phyloP scores from a whole-genome alignment of 2,329 filamentous ascomycete species.

The Fusarium hostae region DNA sequence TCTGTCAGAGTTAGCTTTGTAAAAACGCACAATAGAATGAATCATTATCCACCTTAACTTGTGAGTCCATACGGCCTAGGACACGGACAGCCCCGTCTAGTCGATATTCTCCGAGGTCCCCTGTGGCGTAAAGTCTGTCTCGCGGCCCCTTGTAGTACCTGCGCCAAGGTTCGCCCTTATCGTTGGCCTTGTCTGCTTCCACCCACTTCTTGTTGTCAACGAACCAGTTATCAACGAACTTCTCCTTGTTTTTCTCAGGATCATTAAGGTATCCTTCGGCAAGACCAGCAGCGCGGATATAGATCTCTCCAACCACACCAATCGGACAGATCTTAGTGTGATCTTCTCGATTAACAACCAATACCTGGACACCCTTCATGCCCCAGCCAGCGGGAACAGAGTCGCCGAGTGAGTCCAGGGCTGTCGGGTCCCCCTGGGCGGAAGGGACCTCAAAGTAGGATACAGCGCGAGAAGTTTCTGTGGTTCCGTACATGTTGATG shows the following conservation, averaged over 20 bases:
- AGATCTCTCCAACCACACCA: conserved; percentile 87
- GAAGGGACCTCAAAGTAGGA: conserved; percentile 83
- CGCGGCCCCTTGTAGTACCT: conserved; percentile 72
- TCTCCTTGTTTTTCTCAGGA: conserved; percentile 70
- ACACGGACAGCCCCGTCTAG: not conserved
- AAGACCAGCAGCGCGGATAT: conserved; percentile 82
- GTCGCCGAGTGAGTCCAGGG: conserved; percentile 64
- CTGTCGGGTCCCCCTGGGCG: conserved; percentile 62
- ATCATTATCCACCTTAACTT: not conserved
- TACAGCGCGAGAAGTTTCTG: conserved; percentile 69
- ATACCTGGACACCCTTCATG: conserved; percentile 88
- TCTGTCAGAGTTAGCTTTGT: conserved; percentile 58
- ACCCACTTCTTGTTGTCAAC: conserved; percentile 78
- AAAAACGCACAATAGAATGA: not conserved
- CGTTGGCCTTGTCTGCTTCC: conserved; percentile 61
- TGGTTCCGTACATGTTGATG: conserved; percentile 36
- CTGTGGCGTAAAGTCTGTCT: conserved; percentile 87
- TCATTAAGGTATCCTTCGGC: conserved; percentile 82
- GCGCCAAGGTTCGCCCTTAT: conserved; percentile 71
- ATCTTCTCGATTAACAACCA: conserved; percentile 80
- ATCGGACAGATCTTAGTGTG: conserved; percentile 77
- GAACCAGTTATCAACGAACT: conserved; percentile 90
- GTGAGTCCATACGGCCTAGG: not conserved
- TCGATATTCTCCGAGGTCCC: conserved; percentile 75
- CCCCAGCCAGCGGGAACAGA: conserved; percentile 85